Percentiles rank a stretch among this genome's conserved stretches.
Evolutionary conservation across 2,329 filamentous ascomycete species (phyloP).

Genomic region (Calonectria pteridis): DNA sequence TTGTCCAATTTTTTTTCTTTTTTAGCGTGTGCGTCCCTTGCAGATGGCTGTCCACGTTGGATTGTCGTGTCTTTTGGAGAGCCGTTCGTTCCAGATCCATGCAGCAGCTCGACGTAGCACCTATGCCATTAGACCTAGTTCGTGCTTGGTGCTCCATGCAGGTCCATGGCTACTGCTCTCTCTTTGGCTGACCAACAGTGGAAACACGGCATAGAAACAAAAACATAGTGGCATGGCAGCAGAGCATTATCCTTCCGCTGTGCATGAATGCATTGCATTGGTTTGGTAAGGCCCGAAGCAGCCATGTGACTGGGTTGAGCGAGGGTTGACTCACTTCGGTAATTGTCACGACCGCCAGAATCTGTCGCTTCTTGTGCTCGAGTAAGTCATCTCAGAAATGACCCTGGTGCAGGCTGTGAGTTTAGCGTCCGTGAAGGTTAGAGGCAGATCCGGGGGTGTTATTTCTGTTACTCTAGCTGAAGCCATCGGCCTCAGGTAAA

Average conservation of each 20-base stretch:
- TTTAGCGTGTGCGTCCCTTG: slow-evolving; percentile 14
- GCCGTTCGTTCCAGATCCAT: slow-evolving; percentile 20
- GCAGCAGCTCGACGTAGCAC: neutral
- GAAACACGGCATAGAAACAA: slow-evolving; percentile 6
- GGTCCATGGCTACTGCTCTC: neutral
- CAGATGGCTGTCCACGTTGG: slow-evolving; percentile 17
- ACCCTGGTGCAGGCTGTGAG: neutral
- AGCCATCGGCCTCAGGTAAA: neutral
- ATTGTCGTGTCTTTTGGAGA: slow-evolving; percentile 17
- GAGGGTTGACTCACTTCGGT: neutral
- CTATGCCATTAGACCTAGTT: neutral
- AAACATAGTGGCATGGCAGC: slow-evolving; percentile 5
- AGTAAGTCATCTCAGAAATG: neutral
- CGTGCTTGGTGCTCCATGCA: neutral
- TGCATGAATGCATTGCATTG: slow-evolving; percentile 38
- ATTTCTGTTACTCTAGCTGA: slow-evolving; percentile 16
- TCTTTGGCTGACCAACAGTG: neutral
- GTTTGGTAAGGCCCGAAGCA: neutral
- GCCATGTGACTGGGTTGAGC: slow-evolving; percentile 9
- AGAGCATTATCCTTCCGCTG: slow-evolving; percentile 18
- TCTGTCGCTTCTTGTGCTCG: slow-evolving; percentile 1
- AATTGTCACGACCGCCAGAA: neutral
- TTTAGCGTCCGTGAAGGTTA: slow-evolving; percentile 8
- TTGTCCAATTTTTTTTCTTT: neutral
- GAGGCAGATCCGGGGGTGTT: slow-evolving; percentile 6